Conservation (phyloP, 2,329 filamentous ascomycete genomes). For the Aspergillus neotritici region DNA sequence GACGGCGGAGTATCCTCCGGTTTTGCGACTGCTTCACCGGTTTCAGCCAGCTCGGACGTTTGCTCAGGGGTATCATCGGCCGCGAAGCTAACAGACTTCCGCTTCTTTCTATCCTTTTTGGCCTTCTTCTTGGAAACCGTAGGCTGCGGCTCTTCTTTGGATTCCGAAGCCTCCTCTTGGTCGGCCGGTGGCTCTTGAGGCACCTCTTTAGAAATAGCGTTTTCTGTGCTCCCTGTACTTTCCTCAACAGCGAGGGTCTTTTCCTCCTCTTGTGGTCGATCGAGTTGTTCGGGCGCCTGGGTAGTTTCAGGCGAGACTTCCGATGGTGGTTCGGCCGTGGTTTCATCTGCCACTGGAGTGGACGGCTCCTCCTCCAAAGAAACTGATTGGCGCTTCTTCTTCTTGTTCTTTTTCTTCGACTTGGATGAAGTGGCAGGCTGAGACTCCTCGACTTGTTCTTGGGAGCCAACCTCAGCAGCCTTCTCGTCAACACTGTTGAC, state of each 20-base stretch:
- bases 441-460: slow-evolving; percentile 2
- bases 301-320: neutral
- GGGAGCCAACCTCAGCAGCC: neutral
- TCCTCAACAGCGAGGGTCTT: neutral
- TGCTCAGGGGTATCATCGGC: slow-evolving; percentile 16
- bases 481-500: neutral
- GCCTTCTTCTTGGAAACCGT: slow-evolving; percentile 32
- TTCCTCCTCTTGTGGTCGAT: neutral
- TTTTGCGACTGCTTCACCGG: neutral
- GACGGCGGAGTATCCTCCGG: neutral
- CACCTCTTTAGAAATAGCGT: neutral
- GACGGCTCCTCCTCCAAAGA: slow-evolving; percentile 6
- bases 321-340: neutral
- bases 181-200: neutral
- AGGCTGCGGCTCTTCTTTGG: slow-evolving; percentile 11
- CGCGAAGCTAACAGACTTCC: slow-evolving; percentile 22
- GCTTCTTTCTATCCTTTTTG: slow-evolving; percentile 38
- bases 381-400: slow-evolving; percentile 19
- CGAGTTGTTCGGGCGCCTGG: neutral
- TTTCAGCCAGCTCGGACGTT: slow-evolving; percentile 2
- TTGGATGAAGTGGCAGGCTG: slow-evolving; percentile 14
- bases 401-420: slow-evolving; percentile 28
- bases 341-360: neutral
- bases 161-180: slow-evolving; percentile 2
- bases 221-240: neutral